Base-by-base conservation (phyloP, 768 basidiomycete species). In the Lactifluus subvellereus region DNA sequence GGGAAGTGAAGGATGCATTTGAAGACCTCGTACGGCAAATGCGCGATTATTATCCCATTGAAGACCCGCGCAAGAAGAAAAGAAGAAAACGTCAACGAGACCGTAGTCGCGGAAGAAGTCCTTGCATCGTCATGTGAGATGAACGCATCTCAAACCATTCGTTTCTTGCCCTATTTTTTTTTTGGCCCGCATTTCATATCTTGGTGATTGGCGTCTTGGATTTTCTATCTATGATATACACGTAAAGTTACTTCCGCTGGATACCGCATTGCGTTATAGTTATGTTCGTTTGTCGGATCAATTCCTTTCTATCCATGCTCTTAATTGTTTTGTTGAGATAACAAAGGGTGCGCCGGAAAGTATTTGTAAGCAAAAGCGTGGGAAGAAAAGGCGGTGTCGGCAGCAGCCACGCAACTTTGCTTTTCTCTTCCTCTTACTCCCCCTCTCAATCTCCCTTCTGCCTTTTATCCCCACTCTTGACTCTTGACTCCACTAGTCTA, bases 1-100 rank as follows among this genome's bases (percentile, higher is more conserved):
- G 88, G 89, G 84, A 92, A 67, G 80, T 93, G 57, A 75, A 75
- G 9, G 88, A 90, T 43, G 89, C 88, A 18, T 93, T 93, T 71
- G 84, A 88, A 68, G 87, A 88, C 63, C 79, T 92, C 33, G 75
- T 90, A 52, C 80, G 81, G 65, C 89, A 88, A 68, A 89, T 92
- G 89, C 81, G 86, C 35, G 72, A 67, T 57, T 80, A 80, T 62
- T 89, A 86, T 71, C 88, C 88, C 18, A 69, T 75, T 43, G 80
- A 82, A 16, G 52, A 53, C 37, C 62, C 61, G 42, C 61, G 57
- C 33, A 66, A 69, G 48, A 69, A 72, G 37, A 74, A 74, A 60
- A 77, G 72, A 69, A 77, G 72, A 60, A 72, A 70, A 55, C 75
- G 66, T 35, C 61, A 67, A 8, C 42, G 40, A n/a, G 62, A 61